A percentile compares a stretch with the other conserved stretches of the same genome.
phyloP scores from a whole-genome alignment of 2,329 filamentous ascomycete species.

The Cryoendolithus antarcticus region DNA sequence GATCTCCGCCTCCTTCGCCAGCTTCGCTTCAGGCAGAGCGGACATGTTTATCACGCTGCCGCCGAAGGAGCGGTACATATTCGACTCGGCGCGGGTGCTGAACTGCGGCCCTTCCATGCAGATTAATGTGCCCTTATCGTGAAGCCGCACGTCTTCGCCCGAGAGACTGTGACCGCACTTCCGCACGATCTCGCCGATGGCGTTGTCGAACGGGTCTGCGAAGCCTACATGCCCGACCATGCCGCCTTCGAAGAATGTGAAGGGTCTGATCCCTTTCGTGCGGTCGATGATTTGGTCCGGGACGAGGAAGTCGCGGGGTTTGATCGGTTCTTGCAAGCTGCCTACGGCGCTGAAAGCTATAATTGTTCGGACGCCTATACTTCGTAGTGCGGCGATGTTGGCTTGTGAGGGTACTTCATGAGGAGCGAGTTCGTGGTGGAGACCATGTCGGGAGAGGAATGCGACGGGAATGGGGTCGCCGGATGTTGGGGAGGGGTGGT shows the following conservation, averaged over 20 bases:
- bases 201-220: constrained; percentile 82
- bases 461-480: constrained; percentile 55
- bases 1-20: constrained; percentile 90
- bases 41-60: constrained; percentile 98
- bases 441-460: constrained; percentile 86
- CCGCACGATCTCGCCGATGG: constrained; percentile 63
- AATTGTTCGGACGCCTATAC: constrained; percentile 76
- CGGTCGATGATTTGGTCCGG: constrained; percentile 96
- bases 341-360: constrained; percentile 95
- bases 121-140: constrained; percentile 72
- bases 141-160: constrained; percentile 73
- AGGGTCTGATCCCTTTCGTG: constrained; percentile 86
- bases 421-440: constrained; percentile 77
- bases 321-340: constrained; percentile 81
- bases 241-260: constrained; percentile 89
- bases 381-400: constrained; percentile 94
- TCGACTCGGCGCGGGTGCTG: constrained; percentile 86
- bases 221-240: constrained; percentile 92
- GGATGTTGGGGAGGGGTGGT: constrained; percentile 64
- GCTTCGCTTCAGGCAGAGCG: constrained; percentile 84
- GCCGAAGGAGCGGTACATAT: constrained; percentile 90
- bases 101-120: constrained; percentile 99
- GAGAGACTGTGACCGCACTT: constrained; percentile 64
- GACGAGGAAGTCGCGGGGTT: constrained; percentile 90
- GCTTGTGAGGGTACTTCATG: constrained; percentile 91